phyloP scores from a whole-genome alignment of 2,329 filamentous ascomycete species.

The Bipolaris zeicola region DNA sequence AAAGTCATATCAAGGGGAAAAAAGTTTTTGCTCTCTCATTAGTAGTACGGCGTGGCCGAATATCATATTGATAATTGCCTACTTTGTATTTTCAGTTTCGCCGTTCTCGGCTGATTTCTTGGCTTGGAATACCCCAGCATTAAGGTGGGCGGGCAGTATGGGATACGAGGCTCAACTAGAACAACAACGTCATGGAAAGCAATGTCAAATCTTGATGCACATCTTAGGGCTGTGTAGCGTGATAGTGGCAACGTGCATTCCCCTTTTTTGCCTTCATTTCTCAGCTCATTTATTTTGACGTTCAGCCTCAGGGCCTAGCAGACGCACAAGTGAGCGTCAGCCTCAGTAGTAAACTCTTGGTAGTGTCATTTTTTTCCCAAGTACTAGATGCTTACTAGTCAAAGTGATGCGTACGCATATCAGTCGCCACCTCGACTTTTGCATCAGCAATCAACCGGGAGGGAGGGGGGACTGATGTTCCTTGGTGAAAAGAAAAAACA shows the following conservation, averaged over 20 bases:
- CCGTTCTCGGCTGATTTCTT: not conserved
- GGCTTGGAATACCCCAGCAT: not conserved
- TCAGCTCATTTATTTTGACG: not conserved
- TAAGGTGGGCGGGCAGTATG: not conserved
- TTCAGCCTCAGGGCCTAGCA: not conserved
- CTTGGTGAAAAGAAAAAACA: no score
- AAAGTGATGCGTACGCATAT: not conserved
- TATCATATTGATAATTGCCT: not conserved
- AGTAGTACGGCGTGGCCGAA: not conserved
- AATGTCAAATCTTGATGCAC: not conserved
- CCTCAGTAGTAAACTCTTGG: not conserved
- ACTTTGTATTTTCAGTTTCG: slow-evolving; percentile 1
- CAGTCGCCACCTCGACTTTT: not conserved
- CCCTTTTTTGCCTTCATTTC: not conserved
- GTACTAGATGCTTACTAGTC: no score
- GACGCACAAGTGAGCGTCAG: not conserved
- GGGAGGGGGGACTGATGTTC: no score
- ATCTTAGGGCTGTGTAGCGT: not conserved
- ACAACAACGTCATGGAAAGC: not conserved
- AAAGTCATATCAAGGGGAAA: slow-evolving; percentile 3
- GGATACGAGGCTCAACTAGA: not conserved
- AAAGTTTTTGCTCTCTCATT: not conserved
- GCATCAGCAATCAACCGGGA: not conserved
- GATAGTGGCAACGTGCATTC: not conserved
- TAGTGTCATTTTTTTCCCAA: no score